Evolutionary conservation across 139 green algal species (phyloP).

Genomic region (Pseudopediastrum boryanum): DNA sequence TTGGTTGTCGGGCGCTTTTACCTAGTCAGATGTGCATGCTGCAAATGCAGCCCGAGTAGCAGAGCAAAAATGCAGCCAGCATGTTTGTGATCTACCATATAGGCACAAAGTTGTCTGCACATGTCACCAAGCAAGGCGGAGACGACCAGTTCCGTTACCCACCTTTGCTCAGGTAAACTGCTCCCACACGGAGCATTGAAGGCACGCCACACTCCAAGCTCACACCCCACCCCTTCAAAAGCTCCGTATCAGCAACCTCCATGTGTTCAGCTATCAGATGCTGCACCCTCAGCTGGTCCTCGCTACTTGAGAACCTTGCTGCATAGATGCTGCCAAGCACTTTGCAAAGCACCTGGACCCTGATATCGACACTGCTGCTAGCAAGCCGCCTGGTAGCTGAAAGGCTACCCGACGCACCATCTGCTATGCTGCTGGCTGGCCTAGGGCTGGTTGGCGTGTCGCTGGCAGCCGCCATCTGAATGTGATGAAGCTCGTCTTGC

Average conservation of each 20-base stretch:
- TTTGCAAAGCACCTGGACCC: slow-evolving; percentile 26
- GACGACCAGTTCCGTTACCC: not conserved
- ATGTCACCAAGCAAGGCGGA: not conserved
- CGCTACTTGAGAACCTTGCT: not conserved
- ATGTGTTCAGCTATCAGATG: slow-evolving; percentile 12
- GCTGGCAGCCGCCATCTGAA: slow-evolving; percentile 1
- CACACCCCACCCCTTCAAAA: not conserved
- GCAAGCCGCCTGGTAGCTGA: too few species aligned
- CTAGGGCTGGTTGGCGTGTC: not conserved
- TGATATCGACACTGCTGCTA: slow-evolving; percentile 7
- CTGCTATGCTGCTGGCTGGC: slow-evolving; percentile 9
- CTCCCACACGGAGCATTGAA: slow-evolving; percentile 34
- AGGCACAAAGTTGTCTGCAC: too few species aligned
- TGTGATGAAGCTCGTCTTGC: slow-evolving; percentile 41
- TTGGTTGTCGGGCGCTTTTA: too few species aligned
- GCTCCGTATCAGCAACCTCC: not conserved
- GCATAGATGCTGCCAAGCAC: slow-evolving; percentile 39
- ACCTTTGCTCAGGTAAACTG: slow-evolving; percentile 37
- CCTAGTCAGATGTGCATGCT: too few species aligned
- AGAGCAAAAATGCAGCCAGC: too few species aligned
- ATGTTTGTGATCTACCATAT: too few species aligned
- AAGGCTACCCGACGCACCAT: too few species aligned
- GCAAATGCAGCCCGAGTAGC: too few species aligned
- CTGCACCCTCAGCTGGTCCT: slow-evolving; percentile 25
- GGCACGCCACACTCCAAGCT: slow-evolving; percentile 23